A percentile compares a stretch with the other conserved stretches of the same genome.
These are phyloP conservation scores for Zygosaccharomyces bailii DNA, from an alignment of 805 yeast species.

Conservation along the genomic window DNA sequence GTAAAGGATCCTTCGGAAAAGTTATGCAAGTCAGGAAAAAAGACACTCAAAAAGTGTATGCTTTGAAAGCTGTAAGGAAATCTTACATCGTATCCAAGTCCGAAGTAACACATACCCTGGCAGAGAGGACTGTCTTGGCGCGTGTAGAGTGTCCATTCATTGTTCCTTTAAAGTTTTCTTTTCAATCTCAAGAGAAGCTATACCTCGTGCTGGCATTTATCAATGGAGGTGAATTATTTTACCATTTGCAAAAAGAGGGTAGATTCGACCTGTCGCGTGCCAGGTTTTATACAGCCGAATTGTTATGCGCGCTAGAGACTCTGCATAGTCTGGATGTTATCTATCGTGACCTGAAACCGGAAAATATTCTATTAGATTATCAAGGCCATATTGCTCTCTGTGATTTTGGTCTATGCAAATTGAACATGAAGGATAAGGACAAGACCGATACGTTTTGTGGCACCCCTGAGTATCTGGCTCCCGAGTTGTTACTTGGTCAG, in stretches of 20 bases:
- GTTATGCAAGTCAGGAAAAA: constrained; percentile 98
- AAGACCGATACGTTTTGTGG: constrained; percentile 94
- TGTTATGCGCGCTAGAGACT: constrained; percentile 88
- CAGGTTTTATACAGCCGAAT: constrained; percentile 90
- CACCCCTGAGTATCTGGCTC: constrained; percentile 96
- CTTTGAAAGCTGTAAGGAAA: constrained; percentile 88
- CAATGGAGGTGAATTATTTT: constrained; percentile 95
- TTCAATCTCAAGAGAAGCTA: constrained; percentile 94
- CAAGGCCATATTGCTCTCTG: constrained; percentile 97
- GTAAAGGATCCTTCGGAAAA: constrained; percentile 97
- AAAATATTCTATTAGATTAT: constrained; percentile 87
- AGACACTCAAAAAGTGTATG: constrained; percentile 92
- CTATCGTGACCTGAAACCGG: constrained; percentile 94
- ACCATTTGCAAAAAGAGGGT: constrained; percentile 89
- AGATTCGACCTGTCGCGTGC: constrained; percentile 84
- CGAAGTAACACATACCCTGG: constrained; percentile 94
- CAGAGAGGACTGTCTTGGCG: constrained; percentile 93
- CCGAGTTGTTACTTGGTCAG: constrained; percentile 84
- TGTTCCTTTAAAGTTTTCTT: constrained; percentile 92
- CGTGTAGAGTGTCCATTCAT: constrained; percentile 92
- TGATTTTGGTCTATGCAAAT: constrained; percentile 94
- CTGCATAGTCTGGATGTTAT: constrained; percentile 88
- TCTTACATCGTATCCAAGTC: constrained; percentile 90
- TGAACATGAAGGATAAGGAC: constrained; percentile 88
- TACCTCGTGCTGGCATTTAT: constrained; percentile 88